Conservation (phyloP, 305 asterid genomes). For the Solanum aculeatissimum region DNA sequence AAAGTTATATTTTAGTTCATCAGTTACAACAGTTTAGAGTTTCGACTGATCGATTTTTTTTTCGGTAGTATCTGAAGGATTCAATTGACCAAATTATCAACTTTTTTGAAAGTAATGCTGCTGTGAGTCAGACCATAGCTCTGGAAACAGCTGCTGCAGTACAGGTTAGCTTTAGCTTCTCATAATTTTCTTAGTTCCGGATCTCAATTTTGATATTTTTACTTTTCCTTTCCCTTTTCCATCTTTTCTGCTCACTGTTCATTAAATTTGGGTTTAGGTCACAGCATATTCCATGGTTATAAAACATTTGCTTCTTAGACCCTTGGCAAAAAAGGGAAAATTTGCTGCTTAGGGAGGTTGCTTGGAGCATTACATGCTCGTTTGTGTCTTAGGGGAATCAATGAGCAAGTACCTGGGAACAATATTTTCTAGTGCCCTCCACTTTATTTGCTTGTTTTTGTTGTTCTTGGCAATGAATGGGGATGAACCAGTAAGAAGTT, state of each 20-base stretch:
- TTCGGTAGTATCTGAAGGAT: slow-evolving; percentile 79
- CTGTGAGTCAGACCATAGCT: slow-evolving; percentile 84
- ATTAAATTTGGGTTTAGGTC: not conserved
- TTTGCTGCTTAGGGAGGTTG: not conserved
- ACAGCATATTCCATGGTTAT: not conserved
- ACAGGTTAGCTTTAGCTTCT: slow-evolving; percentile 48
- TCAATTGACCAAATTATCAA: slow-evolving; percentile 64
- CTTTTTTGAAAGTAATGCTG: slow-evolving; percentile 71
- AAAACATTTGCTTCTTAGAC: not conserved
- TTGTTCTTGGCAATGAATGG: not conserved
- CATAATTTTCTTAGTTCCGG: not conserved
- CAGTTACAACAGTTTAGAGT: not conserved
- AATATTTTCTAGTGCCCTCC: not conserved
- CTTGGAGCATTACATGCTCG: not conserved
- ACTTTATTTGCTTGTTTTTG: not conserved
- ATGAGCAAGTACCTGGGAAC: not conserved
- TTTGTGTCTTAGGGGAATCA: not conserved
- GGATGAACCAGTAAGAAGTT: not conserved
- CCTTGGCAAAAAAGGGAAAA: not conserved
- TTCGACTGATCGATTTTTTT: slow-evolving; percentile 2
- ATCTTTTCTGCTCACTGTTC: not conserved
- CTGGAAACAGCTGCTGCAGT: slow-evolving; percentile 96
- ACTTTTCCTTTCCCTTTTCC: not conserved
- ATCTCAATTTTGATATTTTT: not conserved
- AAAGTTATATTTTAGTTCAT: slow-evolving; percentile 6